Percentiles rank a stretch among this genome's conserved stretches.
These are phyloP conservation scores for Penicillium sumatraense DNA, from an alignment of 2,329 filamentous ascomycete genomes.

Conservation along the genomic window DNA sequence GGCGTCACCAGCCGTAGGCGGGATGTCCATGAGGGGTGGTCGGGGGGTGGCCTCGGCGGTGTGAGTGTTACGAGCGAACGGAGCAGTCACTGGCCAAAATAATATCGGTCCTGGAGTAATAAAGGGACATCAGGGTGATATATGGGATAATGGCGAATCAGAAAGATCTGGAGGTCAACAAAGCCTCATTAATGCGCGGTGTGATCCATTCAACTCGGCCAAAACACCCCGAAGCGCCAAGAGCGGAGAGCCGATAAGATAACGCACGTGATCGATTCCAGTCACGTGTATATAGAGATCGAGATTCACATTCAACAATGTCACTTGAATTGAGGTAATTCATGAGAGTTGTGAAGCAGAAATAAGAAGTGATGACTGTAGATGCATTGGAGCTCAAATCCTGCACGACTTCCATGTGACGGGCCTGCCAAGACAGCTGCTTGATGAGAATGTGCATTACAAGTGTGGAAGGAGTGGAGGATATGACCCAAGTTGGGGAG, in stretches of 20 bases:
- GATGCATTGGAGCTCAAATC: no score
- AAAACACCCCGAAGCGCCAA: neutral
- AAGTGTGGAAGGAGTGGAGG: no score
- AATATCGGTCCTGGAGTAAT: neutral
- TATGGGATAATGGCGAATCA: neutral
- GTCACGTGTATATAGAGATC: no score
- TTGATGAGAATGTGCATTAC: neutral
- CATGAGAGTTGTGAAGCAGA: no score
- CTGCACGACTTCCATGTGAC: neutral
- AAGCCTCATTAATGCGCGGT: constrained; percentile 9
- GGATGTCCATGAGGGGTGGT: constrained; percentile 31
- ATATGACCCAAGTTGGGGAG: no score
- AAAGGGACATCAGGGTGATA: constrained; percentile 7
- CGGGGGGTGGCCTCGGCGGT: constrained; percentile 1
- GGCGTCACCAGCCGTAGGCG: constrained; percentile 25
- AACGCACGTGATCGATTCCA: no score
- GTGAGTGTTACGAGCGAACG: constrained; percentile 3
- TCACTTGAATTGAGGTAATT: no score
- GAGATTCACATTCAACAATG: no score
- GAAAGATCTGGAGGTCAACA: neutral
- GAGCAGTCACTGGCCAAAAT: constrained; percentile 8
- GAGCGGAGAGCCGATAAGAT: neutral
- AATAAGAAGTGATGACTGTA: no score
- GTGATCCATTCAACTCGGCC: neutral
- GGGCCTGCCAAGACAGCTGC: neutral